Percentiles rank a stretch among this genome's conserved stretches.
phyloP scores from a whole-genome alignment of 2,329 filamentous ascomycete genomes.

The Neoascochyta sp. region DNA sequence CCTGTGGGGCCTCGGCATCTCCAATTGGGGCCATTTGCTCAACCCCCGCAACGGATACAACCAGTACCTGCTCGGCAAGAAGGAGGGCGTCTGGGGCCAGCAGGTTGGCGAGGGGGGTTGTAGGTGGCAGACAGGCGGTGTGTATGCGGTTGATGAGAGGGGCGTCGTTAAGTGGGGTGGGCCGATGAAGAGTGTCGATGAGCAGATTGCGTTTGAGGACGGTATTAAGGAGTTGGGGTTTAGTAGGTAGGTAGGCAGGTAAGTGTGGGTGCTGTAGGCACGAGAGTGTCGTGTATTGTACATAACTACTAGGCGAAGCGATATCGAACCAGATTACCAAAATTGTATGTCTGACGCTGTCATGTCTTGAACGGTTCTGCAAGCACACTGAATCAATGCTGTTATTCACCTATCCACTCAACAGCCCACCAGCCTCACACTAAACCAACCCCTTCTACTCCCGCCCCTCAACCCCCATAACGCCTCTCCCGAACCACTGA shows the following conservation, averaged over 20 bases:
- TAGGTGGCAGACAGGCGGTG: slow-evolving; percentile 36
- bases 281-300: too few relatives aligned
- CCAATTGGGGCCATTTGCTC: slow-evolving; percentile 33
- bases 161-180: slow-evolving; percentile 35
- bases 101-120: slow-evolving; percentile 35
- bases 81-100: slow-evolving; percentile 35
- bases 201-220: slow-evolving; percentile 29
- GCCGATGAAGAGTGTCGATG: slow-evolving; percentile 37
- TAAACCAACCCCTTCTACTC: slow-evolving; percentile 15
- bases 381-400: too few relatives aligned
- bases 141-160: slow-evolving; percentile 31
- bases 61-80: slow-evolving; percentile 34
- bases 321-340: too few relatives aligned
- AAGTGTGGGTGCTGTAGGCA: too few relatives aligned
- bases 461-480: slow-evolving; percentile 61
- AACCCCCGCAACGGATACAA: slow-evolving; percentile 37
- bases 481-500: slow-evolving; percentile 91
- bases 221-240: slow-evolving; percentile 30
- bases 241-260: slow-evolving; percentile 4
- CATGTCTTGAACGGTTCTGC: too few relatives aligned
- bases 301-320: too few relatives aligned
- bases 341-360: too few relatives aligned
- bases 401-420: too few relatives aligned
- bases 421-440: too few relatives aligned
- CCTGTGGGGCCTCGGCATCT: slow-evolving; percentile 56